Conservation (phyloP, 345 rosid species). For the Populus davidiana region DNA sequence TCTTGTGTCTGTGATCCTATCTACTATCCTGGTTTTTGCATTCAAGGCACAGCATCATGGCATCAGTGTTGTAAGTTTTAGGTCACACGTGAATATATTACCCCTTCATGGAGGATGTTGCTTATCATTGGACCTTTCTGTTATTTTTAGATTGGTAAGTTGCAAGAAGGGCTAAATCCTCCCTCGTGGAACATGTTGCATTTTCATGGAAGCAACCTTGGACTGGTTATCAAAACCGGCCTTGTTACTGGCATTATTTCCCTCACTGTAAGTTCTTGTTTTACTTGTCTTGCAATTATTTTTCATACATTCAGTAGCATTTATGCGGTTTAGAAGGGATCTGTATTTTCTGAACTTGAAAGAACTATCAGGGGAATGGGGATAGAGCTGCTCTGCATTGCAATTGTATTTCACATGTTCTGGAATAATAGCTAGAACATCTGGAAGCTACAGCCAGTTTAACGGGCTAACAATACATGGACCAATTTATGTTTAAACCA, state of each 20-base stretch:
- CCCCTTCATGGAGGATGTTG: neutral
- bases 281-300: neutral
- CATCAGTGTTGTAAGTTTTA: constrained; percentile 51
- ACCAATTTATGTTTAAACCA: neutral
- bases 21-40: constrained; percentile 73
- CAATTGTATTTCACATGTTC: neutral
- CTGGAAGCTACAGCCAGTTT: neutral
- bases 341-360: neutral
- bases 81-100: neutral
- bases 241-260: constrained; percentile 84
- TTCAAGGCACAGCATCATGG: constrained; percentile 77
- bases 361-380: neutral
- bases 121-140: neutral
- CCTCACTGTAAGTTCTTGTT: constrained; percentile 60
- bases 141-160: constrained; percentile 64
- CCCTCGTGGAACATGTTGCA: constrained; percentile 90
- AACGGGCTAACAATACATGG: neutral
- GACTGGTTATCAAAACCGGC: constrained; percentile 73
- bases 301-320: neutral
- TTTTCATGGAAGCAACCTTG: constrained; percentile 66
- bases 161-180: constrained; percentile 87
- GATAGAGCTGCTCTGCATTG: neutral
- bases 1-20: constrained; percentile 62
- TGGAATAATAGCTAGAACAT: neutral
- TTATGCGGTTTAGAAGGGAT: neutral